Evolutionary conservation across 208 protist species (phyloP).

Genomic region (Wallacemonas sp.): DNA sequence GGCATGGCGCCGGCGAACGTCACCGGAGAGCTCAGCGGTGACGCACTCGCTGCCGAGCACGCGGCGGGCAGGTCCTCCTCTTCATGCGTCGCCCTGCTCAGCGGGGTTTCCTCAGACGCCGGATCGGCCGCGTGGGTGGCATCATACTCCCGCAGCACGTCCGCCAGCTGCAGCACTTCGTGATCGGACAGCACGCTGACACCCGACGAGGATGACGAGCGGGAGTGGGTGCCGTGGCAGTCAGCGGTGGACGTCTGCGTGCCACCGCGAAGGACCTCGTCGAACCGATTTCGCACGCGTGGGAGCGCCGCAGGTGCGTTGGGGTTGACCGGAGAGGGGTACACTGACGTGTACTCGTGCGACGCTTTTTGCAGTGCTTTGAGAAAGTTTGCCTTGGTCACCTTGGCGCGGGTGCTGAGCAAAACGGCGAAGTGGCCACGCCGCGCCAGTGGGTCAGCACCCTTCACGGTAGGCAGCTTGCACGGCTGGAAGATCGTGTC

Average conservation of each 20-base stretch:
- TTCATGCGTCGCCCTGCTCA: not conserved
- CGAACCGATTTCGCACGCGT: constrained; percentile 15
- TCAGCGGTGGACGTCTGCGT: not conserved
- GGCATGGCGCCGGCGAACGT: constrained; percentile 6
- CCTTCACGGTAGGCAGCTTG: not conserved
- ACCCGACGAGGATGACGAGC: constrained; percentile 13
- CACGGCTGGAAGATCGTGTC: constrained; percentile 22
- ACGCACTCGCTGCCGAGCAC: not conserved
- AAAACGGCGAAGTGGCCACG: constrained; percentile 31
- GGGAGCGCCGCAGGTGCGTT: not conserved
- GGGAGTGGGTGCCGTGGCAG: not conserved
- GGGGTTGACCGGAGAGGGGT: not conserved
- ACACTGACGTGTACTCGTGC: constrained; percentile 22
- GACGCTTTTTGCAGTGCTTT: constrained; percentile 33
- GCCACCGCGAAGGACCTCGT: constrained; percentile 10
- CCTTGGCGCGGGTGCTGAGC: constrained; percentile 35
- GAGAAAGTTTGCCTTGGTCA: constrained; percentile 53
- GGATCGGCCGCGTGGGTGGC: constrained; percentile 14
- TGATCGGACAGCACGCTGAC: constrained; percentile 48
- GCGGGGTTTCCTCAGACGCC: not conserved
- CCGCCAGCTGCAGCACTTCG: constrained; percentile 60
- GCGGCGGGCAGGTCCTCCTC: constrained; percentile 13
- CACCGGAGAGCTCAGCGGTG: not conserved
- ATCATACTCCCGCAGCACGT: constrained; percentile 50
- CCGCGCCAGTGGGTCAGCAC: not conserved